Evolutionary conservation across 768 basidiomycete genomes (phyloP).

Genomic region (Panaeolus cyanescens): DNA sequence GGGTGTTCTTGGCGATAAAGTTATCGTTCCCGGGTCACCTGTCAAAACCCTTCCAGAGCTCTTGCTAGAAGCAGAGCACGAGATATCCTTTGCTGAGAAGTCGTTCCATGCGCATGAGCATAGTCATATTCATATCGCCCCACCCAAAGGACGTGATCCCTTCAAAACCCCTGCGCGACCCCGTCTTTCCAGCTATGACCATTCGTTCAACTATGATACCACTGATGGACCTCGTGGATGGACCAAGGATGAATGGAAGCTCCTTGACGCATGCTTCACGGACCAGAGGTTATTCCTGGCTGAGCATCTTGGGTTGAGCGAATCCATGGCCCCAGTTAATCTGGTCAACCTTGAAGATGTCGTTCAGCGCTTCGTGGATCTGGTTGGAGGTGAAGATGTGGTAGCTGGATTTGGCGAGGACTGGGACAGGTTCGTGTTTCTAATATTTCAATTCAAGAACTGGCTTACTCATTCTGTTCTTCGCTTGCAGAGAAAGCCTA

Average conservation of each 20-base stretch:
- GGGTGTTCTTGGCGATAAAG: conserved; percentile 50
- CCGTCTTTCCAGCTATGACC: not conserved
- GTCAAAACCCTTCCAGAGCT: conserved; percentile 56
- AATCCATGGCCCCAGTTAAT: conserved; percentile 51
- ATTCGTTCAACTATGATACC: not conserved
- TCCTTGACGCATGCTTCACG: conserved; percentile 76
- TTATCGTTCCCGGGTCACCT: conserved; percentile 58
- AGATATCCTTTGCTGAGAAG: conserved; percentile 30
- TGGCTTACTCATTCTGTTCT: not conserved
- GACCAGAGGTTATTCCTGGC: conserved; percentile 63
- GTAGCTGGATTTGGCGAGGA: conserved; percentile 42
- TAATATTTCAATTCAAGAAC: not conserved
- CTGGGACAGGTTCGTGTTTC: conserved; percentile 58
- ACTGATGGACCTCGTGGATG: conserved; percentile 40
- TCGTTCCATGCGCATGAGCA: not conserved
- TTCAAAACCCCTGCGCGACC: conserved; percentile 28
- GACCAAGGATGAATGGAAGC: conserved; percentile 81
- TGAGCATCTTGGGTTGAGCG: conserved; percentile 14
- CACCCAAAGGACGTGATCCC: conserved; percentile 12
- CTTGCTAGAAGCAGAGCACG: conserved; percentile 58
- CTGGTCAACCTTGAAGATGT: conserved; percentile 57
- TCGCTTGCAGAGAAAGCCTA: conserved; percentile 54
- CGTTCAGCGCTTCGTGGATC: conserved; percentile 54
- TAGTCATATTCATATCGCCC: not conserved
- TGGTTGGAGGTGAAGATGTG: conserved; percentile 47